Conservation (phyloP, 345 rosid genomes). For the Ailanthus altissimus region DNA sequence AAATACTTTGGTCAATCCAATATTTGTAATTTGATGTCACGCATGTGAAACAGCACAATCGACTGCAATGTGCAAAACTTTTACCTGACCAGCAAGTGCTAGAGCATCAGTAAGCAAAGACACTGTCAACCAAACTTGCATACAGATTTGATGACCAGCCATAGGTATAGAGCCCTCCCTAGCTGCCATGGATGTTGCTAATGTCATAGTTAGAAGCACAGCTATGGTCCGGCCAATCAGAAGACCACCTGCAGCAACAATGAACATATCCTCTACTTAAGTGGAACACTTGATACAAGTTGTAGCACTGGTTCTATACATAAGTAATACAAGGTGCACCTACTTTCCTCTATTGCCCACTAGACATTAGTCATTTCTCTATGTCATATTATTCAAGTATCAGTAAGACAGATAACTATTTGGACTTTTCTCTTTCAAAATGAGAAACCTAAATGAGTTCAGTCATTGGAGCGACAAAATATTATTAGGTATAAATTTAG, state of each 20-base stretch:
- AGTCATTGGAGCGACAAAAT: not conserved
- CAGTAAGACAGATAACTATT: not conserved
- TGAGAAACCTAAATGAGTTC: not conserved
- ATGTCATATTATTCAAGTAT: not conserved
- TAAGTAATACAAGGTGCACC: not conserved
- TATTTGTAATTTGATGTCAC: not conserved
- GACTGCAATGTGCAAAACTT: not conserved
- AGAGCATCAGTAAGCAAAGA: conserved; percentile 93
- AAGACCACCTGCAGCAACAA: conserved; percentile 69
- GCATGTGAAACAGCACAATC: not conserved
- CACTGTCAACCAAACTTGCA: conserved; percentile 87
- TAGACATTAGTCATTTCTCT: conserved; percentile 1
- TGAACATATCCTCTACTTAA: conserved; percentile 8
- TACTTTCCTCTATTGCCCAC: not conserved
- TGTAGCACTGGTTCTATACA: not conserved
- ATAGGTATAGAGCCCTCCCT: conserved; percentile 79
- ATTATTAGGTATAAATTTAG: not conserved
- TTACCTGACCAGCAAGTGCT: conserved; percentile 96
- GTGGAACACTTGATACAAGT: not conserved
- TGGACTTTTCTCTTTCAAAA: not conserved
- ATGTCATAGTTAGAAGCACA: conserved; percentile 70
- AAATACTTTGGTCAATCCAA: not conserved
- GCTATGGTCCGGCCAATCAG: conserved; percentile 89
- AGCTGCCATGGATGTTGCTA: conserved; percentile 89
- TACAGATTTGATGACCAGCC: conserved; percentile 95